A percentile compares a stretch with the other conserved stretches of the same genome.
phyloP scores from a whole-genome alignment of 257 asterid species.

The Nicotiana tabacum region DNA sequence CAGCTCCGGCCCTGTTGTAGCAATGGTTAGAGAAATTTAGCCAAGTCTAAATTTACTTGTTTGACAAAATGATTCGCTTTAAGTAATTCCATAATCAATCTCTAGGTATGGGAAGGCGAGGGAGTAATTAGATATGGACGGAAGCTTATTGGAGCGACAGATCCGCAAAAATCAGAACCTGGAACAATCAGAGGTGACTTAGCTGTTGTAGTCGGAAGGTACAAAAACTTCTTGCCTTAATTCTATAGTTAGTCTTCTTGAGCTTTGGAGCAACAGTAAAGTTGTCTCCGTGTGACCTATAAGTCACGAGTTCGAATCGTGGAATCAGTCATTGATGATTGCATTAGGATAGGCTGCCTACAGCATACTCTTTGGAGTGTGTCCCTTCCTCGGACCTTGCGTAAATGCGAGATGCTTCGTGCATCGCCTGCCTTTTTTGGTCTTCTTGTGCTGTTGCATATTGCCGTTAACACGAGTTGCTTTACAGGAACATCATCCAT shows the following conservation, averaged over 20 bases:
- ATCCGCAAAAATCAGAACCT: conserved; percentile 98
- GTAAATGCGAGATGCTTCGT: too few species aligned
- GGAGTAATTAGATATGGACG: conserved; percentile 95
- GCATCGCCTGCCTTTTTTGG: too few species aligned
- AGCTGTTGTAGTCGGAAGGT: conserved; percentile 95
- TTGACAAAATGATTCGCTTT: not conserved
- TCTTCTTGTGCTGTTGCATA: not conserved
- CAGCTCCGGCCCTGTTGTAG: conserved; percentile 97
- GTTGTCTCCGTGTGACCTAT: too few species aligned
- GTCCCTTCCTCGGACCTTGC: too few species aligned
- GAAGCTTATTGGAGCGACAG: conserved; percentile 95
- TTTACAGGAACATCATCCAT: conserved; percentile 78
- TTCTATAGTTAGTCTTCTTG: not conserved
- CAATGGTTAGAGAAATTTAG: conserved; percentile 67
- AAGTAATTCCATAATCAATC: not conserved
- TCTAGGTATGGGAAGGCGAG: conserved; percentile 99
- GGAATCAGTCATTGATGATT: too few species aligned
- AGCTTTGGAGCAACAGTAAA: too few species aligned
- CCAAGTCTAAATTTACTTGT: not conserved
- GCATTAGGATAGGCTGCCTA: too few species aligned
- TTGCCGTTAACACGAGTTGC: too few species aligned
- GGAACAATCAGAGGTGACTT: conserved; percentile 98
- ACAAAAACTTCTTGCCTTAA: not conserved
- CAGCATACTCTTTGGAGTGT: too few species aligned
- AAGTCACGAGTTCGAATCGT: too few species aligned